phyloP scores from a whole-genome alignment of 192 early-diverging fungal genomes.

The Dissophora globulifera region DNA sequence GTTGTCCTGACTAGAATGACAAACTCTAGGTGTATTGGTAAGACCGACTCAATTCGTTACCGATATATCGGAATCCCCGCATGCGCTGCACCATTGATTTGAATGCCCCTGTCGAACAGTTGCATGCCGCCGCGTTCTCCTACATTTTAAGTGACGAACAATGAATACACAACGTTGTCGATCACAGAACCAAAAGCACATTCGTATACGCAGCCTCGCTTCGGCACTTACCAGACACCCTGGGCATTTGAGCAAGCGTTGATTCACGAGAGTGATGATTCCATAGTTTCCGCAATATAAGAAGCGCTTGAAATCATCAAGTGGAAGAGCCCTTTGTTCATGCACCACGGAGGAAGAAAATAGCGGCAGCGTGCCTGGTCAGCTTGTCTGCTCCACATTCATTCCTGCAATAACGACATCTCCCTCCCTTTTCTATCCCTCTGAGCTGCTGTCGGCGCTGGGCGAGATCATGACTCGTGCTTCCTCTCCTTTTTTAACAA shows the following conservation, averaged over 20 bases:
- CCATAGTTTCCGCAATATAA: conserved; percentile 79
- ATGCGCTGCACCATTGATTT: conserved; percentile 38
- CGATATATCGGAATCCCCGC: conserved; percentile 55
- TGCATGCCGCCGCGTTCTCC: conserved; percentile 37
- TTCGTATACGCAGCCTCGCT: not conserved
- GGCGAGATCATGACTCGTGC: too few relatives aligned
- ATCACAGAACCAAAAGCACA: too few relatives aligned
- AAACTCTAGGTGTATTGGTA: too few relatives aligned
- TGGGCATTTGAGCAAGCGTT: conserved; percentile 68
- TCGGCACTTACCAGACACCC: conserved; percentile 62
- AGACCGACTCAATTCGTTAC: conserved; percentile 27
- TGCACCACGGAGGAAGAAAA: not conserved
- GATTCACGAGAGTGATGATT: conserved; percentile 84
- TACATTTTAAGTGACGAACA: not conserved
- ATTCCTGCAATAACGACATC: not conserved
- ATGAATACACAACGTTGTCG: too few relatives aligned
- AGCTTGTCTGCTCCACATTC: not conserved
- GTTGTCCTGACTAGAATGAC: too few relatives aligned
- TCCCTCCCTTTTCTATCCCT: too few relatives aligned
- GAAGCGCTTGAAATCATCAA: conserved; percentile 89
- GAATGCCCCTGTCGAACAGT: conserved; percentile 19
- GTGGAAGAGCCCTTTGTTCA: conserved; percentile 66
- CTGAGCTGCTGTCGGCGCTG: too few relatives aligned
- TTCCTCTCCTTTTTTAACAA: not conserved
- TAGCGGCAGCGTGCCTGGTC: not conserved